Percentiles rank a stretch among this genome's conserved stretches.
Evolutionary conservation across 2,329 filamentous ascomycete genomes (phyloP).

Genomic region (Fusarium napiforme): DNA sequence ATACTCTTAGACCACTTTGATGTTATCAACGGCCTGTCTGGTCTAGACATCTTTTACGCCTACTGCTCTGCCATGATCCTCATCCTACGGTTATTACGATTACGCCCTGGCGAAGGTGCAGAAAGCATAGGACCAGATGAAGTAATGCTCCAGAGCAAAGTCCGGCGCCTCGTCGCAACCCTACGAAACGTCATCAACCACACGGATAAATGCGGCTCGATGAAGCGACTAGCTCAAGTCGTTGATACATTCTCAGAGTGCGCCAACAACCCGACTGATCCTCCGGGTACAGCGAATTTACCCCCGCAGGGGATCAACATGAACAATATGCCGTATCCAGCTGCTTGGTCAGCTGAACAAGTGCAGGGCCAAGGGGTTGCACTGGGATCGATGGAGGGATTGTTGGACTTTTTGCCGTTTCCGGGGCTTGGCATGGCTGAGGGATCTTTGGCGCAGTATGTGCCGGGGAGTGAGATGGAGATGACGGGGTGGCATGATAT

Average conservation of each 20-base stretch:
- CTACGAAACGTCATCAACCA: constrained; percentile 36
- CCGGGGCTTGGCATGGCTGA: constrained; percentile 9
- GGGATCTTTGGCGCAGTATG: constrained; percentile 25
- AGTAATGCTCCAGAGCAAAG: constrained; percentile 15
- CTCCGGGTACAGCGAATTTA: neutral
- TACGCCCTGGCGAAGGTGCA: neutral
- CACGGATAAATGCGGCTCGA: constrained; percentile 46
- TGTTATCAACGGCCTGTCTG: constrained; percentile 49
- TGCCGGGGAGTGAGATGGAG: constrained; percentile 21
- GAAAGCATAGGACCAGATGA: constrained; percentile 6
- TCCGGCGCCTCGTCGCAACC: constrained; percentile 12
- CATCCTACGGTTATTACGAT: constrained; percentile 22
- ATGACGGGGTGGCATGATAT: constrained; percentile 41
- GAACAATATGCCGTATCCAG: neutral
- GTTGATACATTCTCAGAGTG: constrained; percentile 45
- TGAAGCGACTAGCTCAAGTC: constrained; percentile 45
- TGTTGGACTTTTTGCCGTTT: constrained; percentile 26
- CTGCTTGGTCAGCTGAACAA: constrained; percentile 1
- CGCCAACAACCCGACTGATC: constrained; percentile 24
- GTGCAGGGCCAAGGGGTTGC: neutral
- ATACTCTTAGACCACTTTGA: constrained; percentile 49
- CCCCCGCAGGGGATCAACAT: constrained; percentile 3
- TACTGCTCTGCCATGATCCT: constrained; percentile 49
- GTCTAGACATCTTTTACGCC: constrained; percentile 51
- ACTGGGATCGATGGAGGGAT: constrained; percentile 29